phyloP scores from a whole-genome alignment of 768 basidiomycete genomes.

The Tulasnella sp. region DNA sequence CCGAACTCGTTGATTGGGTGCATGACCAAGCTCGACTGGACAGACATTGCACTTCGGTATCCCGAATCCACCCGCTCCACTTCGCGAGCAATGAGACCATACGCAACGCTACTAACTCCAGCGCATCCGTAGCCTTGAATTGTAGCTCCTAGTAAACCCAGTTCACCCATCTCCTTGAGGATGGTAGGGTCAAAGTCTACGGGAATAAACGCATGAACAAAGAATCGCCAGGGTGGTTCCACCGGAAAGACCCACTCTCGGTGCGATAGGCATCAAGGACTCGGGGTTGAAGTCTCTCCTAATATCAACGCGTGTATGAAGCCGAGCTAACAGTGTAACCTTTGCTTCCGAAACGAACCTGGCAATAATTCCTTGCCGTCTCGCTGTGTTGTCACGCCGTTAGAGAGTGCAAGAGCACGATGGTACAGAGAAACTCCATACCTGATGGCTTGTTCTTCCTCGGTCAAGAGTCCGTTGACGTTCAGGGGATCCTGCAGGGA shows the following conservation, averaged over 20 bases:
- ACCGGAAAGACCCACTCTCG: constrained; percentile 54
- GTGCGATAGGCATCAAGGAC: constrained; percentile 85
- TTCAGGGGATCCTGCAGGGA: constrained; percentile 70
- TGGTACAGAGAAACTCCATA: constrained; percentile 36
- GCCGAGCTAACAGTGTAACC: neutral
- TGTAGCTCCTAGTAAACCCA: constrained; percentile 88
- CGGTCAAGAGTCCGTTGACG: constrained; percentile 73
- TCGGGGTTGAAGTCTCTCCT: constrained; percentile 83
- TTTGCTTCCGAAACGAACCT: constrained; percentile 46
- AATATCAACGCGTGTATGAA: constrained; percentile 18
- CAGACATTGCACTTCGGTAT: constrained; percentile 90
- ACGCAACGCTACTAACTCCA: constrained; percentile 85
- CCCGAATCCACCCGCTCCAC: constrained; percentile 97
- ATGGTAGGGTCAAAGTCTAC: constrained; percentile 73
- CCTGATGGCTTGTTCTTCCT: constrained; percentile 89
- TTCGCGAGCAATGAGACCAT: constrained; percentile 90
- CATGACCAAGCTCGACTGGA: constrained; percentile 96
- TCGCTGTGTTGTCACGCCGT: constrained; percentile 49
- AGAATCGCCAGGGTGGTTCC: neutral
- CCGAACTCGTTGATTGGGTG: constrained; percentile 90
- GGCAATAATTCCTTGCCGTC: constrained; percentile 73
- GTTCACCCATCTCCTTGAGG: constrained; percentile 85
- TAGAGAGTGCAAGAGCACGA: neutral
- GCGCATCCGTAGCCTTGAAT: constrained; percentile 94
- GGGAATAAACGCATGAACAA: constrained; percentile 6